Evolutionary conservation across 768 basidiomycete genomes (phyloP), one percentile per base, ranked within the genome.

Genomic region (Tricholoma hemisulphureum): DNA sequence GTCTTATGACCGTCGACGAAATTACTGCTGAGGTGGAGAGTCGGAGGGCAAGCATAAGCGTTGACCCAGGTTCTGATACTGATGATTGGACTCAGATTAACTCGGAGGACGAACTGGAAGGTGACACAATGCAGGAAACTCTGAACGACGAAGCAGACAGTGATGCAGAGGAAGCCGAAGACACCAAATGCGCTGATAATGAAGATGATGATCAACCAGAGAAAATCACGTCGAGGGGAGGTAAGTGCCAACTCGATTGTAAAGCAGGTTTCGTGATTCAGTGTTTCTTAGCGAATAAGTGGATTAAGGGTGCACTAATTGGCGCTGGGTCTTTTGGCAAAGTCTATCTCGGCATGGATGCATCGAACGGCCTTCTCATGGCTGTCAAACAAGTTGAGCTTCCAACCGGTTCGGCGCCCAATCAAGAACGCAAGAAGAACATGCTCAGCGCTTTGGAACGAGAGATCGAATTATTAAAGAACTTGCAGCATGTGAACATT

Each of bases 341-440:
- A 67, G 94, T 97, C 35, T 97, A 93, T 72, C 85, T 97, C 9
- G 94, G 93, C 31, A 94, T 97, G 93, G 95, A 95, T 71, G 91
- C 93, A 1, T 82, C 89, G 18, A 90, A 82, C 51, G 95, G 95
- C 23, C 76, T 95, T 20, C 80, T 98, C 60, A 97, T 98, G 95
- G 95, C 95, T 35, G 95, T 98, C 62, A 98, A 98, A 75, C 95
- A 98, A 79, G 95, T 98, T 43, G 92, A 95, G 67, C 82, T 98
- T 26, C 91, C 93, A 0, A 89, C 87, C 3, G 88, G 92, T 16
- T 85, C 86, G 11, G 87, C 85, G 8, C 85, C 88, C 3, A 95
- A 95, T 67, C 91, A 95, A 67, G 95, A 95, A 68, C 86, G 93
- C 62, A 96, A 95, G 76, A 89, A 90, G 76, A 86, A 83, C 72